Evolutionary conservation across 2,329 filamentous ascomycete genomes (phyloP).

Genomic region (Zasmidium cellare): DNA sequence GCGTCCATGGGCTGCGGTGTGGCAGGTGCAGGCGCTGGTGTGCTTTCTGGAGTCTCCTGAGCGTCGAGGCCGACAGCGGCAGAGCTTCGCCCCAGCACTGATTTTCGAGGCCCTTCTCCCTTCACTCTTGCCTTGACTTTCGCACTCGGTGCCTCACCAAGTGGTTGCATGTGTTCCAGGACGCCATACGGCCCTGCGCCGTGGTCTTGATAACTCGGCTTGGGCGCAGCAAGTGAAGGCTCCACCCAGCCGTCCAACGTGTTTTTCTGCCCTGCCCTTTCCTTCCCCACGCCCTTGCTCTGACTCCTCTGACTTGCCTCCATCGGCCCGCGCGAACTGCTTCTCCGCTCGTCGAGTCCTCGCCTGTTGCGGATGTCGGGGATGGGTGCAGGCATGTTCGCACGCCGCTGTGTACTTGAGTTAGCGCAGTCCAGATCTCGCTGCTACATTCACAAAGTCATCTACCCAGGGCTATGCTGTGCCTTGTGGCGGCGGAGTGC

Average conservation of each 20-base stretch:
- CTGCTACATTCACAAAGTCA: neutral
- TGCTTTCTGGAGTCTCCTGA: constrained; percentile 47
- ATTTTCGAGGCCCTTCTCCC: constrained; percentile 44
- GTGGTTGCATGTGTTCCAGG: constrained; percentile 77
- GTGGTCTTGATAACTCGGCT: constrained; percentile 74
- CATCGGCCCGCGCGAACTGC: constrained; percentile 12
- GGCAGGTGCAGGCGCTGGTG: constrained; percentile 21
- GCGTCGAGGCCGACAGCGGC: constrained; percentile 41
- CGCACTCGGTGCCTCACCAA: constrained; percentile 69
- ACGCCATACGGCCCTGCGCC: constrained; percentile 72
- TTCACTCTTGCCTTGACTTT: constrained; percentile 60
- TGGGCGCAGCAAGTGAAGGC: constrained; percentile 53
- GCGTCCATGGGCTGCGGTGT: constrained; percentile 41
- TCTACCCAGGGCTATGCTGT: constrained; percentile 27
- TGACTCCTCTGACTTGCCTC: constrained; percentile 9
- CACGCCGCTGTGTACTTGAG: constrained; percentile 5
- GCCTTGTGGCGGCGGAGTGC: constrained; percentile 3
- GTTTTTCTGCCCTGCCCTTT: constrained; percentile 34
- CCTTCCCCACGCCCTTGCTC: constrained; percentile 41
- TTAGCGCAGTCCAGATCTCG: constrained; percentile 6
- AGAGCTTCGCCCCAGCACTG: constrained; percentile 43
- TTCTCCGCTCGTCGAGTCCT: constrained; percentile 9
- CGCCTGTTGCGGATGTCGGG: constrained; percentile 5
- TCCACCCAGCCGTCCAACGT: constrained; percentile 49
- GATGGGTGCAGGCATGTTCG: constrained; percentile 2